Conservation (phyloP, 2,329 filamentous ascomycete species). For the Allantophomopsis cytisporea region DNA sequence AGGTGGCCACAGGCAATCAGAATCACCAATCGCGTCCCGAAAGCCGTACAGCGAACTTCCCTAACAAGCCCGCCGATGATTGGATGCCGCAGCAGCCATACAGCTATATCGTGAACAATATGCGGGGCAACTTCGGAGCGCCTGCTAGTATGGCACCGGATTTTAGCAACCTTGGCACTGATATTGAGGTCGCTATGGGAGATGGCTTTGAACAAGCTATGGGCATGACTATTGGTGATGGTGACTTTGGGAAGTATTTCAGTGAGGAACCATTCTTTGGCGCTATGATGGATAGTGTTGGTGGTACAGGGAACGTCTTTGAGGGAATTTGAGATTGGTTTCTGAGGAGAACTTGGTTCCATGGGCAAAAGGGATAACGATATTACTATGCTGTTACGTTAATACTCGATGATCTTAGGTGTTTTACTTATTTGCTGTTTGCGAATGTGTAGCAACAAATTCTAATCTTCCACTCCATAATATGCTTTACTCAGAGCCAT, state of each 20-base stretch:
- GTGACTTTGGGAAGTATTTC: constrained; percentile 16
- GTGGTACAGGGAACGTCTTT: constrained; percentile 3
- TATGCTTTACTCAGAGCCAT: too few species aligned
- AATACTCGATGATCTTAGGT: too few species aligned
- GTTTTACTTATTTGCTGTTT: too few species aligned
- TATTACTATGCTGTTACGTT: too few species aligned
- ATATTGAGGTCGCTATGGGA: constrained; percentile 14
- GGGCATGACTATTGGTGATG: constrained; percentile 16
- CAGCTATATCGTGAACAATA: constrained; percentile 1
- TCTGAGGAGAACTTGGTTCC: too few species aligned
- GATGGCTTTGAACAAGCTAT: constrained; percentile 19
- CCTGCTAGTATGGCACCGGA: not conserved
- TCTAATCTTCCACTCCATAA: too few species aligned
- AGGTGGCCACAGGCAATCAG: constrained; percentile 23
- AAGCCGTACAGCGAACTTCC: constrained; percentile 8
- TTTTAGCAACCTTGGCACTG: constrained; percentile 3
- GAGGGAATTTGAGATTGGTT: not conserved
- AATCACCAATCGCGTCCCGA: constrained; percentile 10
- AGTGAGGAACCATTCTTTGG: constrained; percentile 16
- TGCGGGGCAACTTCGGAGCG: not conserved
- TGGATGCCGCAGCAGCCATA: constrained; percentile 8
- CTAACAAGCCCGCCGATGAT: constrained; percentile 3
- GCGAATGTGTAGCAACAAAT: too few species aligned
- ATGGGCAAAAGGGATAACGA: too few species aligned
- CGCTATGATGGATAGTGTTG: constrained; percentile 11